These are phyloP conservation scores for Aspergillus ruber DNA, from an alignment of 2,329 filamentous ascomycete species.

Conservation along the genomic window DNA sequence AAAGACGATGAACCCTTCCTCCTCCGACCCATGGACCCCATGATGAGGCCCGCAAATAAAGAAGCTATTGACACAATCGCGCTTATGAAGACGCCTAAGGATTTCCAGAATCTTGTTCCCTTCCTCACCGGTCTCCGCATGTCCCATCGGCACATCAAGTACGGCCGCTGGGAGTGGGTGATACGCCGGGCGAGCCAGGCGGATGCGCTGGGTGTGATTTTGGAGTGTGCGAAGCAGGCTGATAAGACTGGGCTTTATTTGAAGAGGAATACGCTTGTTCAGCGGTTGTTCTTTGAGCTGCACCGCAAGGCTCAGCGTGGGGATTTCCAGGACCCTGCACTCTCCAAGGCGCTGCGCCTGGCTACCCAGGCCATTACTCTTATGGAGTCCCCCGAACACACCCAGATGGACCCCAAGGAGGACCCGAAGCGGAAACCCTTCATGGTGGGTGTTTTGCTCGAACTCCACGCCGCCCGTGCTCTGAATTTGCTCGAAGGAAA, in stretches of 20 bases:
- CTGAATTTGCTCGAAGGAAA: conserved; percentile 30
- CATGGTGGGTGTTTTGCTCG: conserved; percentile 38
- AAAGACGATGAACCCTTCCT: conserved; percentile 33
- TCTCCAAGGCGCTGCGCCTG: conserved; percentile 24
- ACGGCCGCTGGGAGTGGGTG: conserved; percentile 26
- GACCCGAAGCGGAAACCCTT: conserved; percentile 37
- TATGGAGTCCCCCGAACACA: conserved; percentile 32
- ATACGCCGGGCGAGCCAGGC: conserved; percentile 30
- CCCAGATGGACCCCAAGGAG: conserved; percentile 9
- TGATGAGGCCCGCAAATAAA: conserved; percentile 27
- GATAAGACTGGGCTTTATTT: conserved; percentile 32
- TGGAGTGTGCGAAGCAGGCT: conserved; percentile 31
- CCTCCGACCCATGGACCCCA: conserved; percentile 30
- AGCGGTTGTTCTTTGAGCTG: conserved; percentile 31
- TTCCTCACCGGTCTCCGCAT: conserved; percentile 34
- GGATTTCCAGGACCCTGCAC: conserved; percentile 27
- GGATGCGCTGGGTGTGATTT: conserved; percentile 28
- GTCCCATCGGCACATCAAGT: conserved; percentile 20
- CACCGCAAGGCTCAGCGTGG: conserved; percentile 28
- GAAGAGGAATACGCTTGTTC: conserved; percentile 20
- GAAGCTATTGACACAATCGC: conserved; percentile 25
- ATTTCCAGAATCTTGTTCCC: conserved; percentile 37
- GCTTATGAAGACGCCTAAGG: conserved; percentile 31
- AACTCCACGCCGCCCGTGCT: conserved; percentile 40
- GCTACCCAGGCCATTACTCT: conserved; percentile 30